Conservation (phyloP, 1,139 yeast genomes). For the Candida neerlandica region DNA sequence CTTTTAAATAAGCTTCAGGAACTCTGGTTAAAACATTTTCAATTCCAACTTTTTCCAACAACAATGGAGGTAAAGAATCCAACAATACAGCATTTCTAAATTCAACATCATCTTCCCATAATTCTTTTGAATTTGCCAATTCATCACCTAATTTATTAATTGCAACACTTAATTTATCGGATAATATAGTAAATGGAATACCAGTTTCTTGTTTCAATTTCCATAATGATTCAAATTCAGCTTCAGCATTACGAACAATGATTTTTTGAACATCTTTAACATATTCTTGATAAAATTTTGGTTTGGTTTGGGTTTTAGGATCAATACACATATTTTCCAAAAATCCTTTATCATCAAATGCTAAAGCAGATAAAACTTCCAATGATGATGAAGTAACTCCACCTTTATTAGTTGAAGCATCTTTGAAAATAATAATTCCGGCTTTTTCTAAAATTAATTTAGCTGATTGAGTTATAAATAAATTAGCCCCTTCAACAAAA, state of each 20-base stretch:
- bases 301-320: constrained; percentile 51
- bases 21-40: constrained; percentile 72
- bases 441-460: constrained; percentile 83
- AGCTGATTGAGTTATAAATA: constrained; percentile 93
- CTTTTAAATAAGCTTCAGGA: constrained; percentile 85
- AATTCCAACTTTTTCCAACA: constrained; percentile 75
- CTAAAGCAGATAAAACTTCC: constrained; percentile 92
- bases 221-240: constrained; percentile 90
- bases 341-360: constrained; percentile 86
- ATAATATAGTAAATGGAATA: constrained; percentile 71
- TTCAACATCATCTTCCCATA: constrained; percentile 79
- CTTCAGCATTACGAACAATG: constrained; percentile 74
- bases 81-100: constrained; percentile 78
- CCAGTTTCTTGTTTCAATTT: constrained; percentile 68
- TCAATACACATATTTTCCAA: constrained; percentile 73
- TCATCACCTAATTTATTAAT: constrained; percentile 91
- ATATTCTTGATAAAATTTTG: constrained; percentile 77
- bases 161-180: constrained; percentile 83
- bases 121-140: constrained; percentile 74
- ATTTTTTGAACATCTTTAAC: constrained; percentile 81
- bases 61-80: constrained; percentile 77
- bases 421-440: constrained; percentile 86
- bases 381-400: constrained; percentile 97
- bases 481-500: constrained; percentile 96
- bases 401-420: constrained; percentile 97